A percentile compares a stretch with the other conserved stretches of the same genome.
Evolutionary conservation across 1,139 yeast genomes (phyloP).

Genomic region (Nakaseomyces delphensis): DNA sequence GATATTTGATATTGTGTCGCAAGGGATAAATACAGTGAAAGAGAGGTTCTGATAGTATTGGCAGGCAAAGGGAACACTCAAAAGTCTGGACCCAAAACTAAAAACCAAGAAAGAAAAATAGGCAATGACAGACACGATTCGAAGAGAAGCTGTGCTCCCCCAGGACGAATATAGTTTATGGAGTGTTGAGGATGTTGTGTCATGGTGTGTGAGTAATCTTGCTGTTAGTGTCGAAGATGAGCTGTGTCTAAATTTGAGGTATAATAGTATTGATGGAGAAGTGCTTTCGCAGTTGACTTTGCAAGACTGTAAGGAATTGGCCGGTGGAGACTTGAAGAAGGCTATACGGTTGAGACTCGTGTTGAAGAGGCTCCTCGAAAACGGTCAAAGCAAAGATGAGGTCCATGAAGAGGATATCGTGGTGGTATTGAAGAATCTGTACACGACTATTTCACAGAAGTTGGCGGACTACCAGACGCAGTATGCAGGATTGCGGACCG

Average conservation of each 20-base stretch:
- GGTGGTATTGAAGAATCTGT: constrained; percentile 20
- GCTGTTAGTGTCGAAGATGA: constrained; percentile 12
- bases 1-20: no score
- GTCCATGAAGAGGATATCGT: constrained; percentile 20
- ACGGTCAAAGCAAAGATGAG: constrained; percentile 11
- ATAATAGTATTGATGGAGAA: constrained; percentile 54
- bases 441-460: constrained; percentile 22
- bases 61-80: not conserved
- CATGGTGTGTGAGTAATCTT: constrained; percentile 19
- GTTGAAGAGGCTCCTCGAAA: constrained; percentile 33
- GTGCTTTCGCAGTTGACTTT: constrained; percentile 51
- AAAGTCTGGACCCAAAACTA: not conserved
- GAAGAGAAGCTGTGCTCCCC: not conserved
- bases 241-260: constrained; percentile 33
- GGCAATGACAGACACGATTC: not conserved
- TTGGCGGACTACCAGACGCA: constrained; percentile 28
- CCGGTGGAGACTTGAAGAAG: constrained; percentile 36
- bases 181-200: constrained; percentile 18
- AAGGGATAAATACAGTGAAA: no score
- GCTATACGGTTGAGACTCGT: constrained; percentile 40
- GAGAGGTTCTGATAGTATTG: not conserved
- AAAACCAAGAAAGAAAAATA: not conserved
- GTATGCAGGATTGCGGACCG: constrained; percentile 26
- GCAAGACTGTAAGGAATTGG: constrained; percentile 54
- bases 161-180: constrained; percentile 11